These are phyloP conservation scores for Dissoconium aciculare DNA, from an alignment of 2,329 filamentous ascomycete species.

Conservation along the genomic window DNA sequence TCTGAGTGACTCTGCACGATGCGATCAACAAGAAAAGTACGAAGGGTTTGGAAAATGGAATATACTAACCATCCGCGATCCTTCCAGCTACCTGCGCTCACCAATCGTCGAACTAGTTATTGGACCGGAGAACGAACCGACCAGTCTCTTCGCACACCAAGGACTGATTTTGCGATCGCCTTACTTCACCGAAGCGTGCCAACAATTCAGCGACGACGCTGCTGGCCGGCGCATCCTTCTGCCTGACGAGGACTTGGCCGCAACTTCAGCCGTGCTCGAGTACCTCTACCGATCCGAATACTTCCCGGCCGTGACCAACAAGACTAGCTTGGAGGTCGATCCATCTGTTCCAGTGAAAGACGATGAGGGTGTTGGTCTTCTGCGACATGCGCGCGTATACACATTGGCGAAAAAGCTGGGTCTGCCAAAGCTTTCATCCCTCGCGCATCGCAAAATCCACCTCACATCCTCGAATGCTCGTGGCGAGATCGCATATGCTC, in stretches of 20 bases:
- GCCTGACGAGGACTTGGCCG: constrained; percentile 50
- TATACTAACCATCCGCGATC: constrained; percentile 1
- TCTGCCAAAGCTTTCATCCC: constrained; percentile 48
- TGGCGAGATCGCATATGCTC: constrained; percentile 82
- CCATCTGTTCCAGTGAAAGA: constrained; percentile 51
- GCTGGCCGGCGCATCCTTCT: constrained; percentile 56
- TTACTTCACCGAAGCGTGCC: constrained; percentile 52
- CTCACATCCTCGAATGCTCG: constrained; percentile 74
- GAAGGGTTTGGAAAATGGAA: background rate
- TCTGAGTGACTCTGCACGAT: too few species aligned
- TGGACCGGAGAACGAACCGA: constrained; percentile 40
- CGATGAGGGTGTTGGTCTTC: constrained; percentile 64
- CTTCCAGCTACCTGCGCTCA: constrained; percentile 33
- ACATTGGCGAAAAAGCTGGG: constrained; percentile 71
- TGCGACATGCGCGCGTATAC: constrained; percentile 81
- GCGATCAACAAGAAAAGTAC: background rate
- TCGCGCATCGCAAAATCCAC: constrained; percentile 82
- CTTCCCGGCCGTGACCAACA: constrained; percentile 52
- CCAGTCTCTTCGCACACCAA: constrained; percentile 64
- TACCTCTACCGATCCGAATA: constrained; percentile 79
- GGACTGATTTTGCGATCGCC: constrained; percentile 59
- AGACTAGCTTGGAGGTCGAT: constrained; percentile 53
- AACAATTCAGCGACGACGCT: constrained; percentile 40
- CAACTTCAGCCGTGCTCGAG: constrained; percentile 65
- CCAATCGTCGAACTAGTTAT: constrained; percentile 34